Base-by-base conservation (phyloP, 1,139 yeast genomes). In the Taphrina communis region DNA sequence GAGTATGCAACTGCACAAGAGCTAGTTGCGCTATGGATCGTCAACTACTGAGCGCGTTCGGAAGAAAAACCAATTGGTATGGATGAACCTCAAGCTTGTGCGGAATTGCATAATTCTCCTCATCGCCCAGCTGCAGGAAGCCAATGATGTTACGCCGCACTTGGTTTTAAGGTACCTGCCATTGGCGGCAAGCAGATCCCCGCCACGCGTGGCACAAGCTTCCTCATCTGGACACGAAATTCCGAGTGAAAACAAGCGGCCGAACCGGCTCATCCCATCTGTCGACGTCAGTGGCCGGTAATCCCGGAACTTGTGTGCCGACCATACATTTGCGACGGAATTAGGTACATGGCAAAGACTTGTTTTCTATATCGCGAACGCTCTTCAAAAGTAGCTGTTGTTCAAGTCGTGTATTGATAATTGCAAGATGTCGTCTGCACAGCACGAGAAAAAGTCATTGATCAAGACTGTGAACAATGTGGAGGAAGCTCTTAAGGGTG, bases 391-490 rank as follows among this genome's bases (percentile, higher is more conserved):
- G 6, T 2, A 39, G 14, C 11, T 14, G 6, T 39, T 6, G 11
- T 38, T 11, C 11, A 39, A 11, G 14, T 2, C 2, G 42, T 39
- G 14, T 39, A 11, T 39, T 14, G 14, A 14, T 6, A 11, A 46
- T 2, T 36, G 35, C 44, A 36, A 31, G 44, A 53, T 53, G 58
- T 53, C 58, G 41, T 12, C 41, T 14, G 9, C 58, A 8, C 60
- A 56, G 60, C 50, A 56, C 31, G 50, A 56, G 50, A 56, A 56
- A 25, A 56, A 41, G 41, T 39, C 60, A 14, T 17, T 56, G 50
- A 56, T 56, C 60, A 56, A 56, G 50, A 41, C 50, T 6, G 60
- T 56, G 36, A 56, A 56, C 38, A 31, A 56, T 41, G 50, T 56
- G 35, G 60, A 56, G 19, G 60, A 38, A 41, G 60, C 60, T 11